Evolutionary conservation across 371 early-diverging fungal genomes (phyloP).

Genomic region (Mortierella sp.): DNA sequence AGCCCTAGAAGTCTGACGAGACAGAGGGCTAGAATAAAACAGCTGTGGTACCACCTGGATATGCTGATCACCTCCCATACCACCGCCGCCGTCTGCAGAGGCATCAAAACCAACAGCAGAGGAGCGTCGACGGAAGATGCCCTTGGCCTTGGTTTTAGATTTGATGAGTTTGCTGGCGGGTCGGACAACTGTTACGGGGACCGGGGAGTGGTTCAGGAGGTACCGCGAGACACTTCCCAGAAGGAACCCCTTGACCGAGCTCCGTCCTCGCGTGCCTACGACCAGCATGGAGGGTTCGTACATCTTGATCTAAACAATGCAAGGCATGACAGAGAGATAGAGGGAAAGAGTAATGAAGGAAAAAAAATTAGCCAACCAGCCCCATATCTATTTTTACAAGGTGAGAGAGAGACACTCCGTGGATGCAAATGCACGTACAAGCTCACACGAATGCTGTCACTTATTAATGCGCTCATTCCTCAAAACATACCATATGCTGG

Average conservation of each 20-base stretch:
- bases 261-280: slow-evolving; percentile 72
- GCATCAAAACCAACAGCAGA: slow-evolving; percentile 18
- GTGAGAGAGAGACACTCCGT: background rate
- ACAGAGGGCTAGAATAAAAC: slow-evolving; percentile 43
- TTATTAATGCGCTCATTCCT: background rate
- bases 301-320: slow-evolving; percentile 63
- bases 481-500: slow-evolving; percentile 66
- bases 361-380: background rate
- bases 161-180: slow-evolving; percentile 67
- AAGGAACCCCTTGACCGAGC: slow-evolving; percentile 69
- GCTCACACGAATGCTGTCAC: background rate
- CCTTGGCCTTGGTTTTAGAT: slow-evolving; percentile 58
- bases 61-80: background rate
- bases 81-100: background rate
- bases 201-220: slow-evolving; percentile 71
- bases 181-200: slow-evolving; percentile 72
- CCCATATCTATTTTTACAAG: background rate
- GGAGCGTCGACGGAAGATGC: slow-evolving; percentile 47
- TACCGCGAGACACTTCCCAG: slow-evolving; percentile 71
- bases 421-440: background rate
- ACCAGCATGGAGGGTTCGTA: slow-evolving; percentile 73
- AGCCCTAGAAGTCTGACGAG: slow-evolving; percentile 35
- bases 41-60: slow-evolving; percentile 15
- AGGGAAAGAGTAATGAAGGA: background rate
- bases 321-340: background rate